Conservation (phyloP, 371 early-diverging fungal genomes). For the Dichotomocladium elegans region DNA sequence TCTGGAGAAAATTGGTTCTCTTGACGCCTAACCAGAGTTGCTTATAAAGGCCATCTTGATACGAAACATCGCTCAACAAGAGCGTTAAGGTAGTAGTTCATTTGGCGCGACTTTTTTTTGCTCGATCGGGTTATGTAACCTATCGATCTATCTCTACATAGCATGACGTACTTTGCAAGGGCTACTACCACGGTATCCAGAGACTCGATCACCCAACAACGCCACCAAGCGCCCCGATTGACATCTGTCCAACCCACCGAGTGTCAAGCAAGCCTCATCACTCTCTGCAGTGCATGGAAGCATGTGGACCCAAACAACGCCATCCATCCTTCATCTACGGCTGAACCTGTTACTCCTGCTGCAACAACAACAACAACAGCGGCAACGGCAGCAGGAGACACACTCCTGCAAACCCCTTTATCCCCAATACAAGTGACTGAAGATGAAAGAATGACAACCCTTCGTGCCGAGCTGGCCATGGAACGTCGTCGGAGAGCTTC, state of each 20-base stretch:
- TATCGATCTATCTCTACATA: too few species aligned
- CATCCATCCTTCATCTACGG: not conserved
- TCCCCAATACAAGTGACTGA: not conserved
- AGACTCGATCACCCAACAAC: not conserved
- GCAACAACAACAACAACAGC: not conserved
- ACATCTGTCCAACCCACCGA: not conserved
- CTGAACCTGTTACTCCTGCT: not conserved
- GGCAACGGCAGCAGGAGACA: not conserved
- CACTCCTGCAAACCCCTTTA: not conserved
- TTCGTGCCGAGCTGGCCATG: slow-evolving; percentile 3
- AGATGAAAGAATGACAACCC: not conserved
- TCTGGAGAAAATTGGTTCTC: too few species aligned
- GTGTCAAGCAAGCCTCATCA: not conserved
- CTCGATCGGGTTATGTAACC: too few species aligned
- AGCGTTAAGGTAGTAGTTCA: too few species aligned
- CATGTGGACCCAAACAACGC: not conserved
- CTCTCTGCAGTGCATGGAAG: not conserved
- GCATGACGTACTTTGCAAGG: not conserved
- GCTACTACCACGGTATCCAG: not conserved
- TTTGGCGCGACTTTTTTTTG: too few species aligned
- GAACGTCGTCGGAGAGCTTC: not conserved
- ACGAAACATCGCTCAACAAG: too few species aligned
- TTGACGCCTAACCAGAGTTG: too few species aligned
- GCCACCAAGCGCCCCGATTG: not conserved
- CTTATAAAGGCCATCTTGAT: too few species aligned